Percentiles rank a stretch among this genome's conserved stretches.
These are phyloP conservation scores for Diversispora epigaea DNA, from an alignment of 192 early-diverging fungal species.

Conservation along the genomic window DNA sequence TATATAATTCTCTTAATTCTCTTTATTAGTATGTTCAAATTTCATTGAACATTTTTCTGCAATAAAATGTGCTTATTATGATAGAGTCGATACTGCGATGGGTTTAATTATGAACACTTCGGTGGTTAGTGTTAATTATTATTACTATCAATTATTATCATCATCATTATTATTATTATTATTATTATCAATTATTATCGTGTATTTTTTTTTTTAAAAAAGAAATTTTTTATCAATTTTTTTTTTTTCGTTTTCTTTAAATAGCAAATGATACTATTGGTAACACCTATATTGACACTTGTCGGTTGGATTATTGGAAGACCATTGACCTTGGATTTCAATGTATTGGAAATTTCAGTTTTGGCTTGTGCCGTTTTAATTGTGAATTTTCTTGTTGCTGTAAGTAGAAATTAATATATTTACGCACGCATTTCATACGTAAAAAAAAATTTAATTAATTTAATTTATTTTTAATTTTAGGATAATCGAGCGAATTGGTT, in stretches of 20 bases:
- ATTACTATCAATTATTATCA: too few relatives aligned
- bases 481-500: constrained; percentile 88
- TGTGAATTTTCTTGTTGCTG: constrained; percentile 75
- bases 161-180: too few relatives aligned
- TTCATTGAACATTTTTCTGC: constrained; percentile 76
- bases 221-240: not conserved
- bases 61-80: constrained; percentile 64
- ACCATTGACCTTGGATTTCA: constrained; percentile 82
- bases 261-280: constrained; percentile 80
- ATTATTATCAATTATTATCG: too few relatives aligned
- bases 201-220: not conserved
- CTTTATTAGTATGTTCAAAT: constrained; percentile 42
- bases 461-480: not conserved
- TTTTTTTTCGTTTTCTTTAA: not conserved
- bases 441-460: not conserved
- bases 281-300: constrained; percentile 66
- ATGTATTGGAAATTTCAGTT: constrained; percentile 73
- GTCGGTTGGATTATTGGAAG: constrained; percentile 78
- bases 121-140: constrained; percentile 7
- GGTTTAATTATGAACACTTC: constrained; percentile 15
- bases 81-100: constrained; percentile 75
- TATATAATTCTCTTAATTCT: not conserved
- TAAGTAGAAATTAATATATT: not conserved
- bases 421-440: not conserved
- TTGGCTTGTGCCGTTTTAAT: constrained; percentile 74